A percentile compares a stretch with the other conserved stretches of the same genome.
Evolutionary conservation across 1,284 basidiomycete genomes (phyloP).

Genomic region (Pseudozyma hubeiensis): DNA sequence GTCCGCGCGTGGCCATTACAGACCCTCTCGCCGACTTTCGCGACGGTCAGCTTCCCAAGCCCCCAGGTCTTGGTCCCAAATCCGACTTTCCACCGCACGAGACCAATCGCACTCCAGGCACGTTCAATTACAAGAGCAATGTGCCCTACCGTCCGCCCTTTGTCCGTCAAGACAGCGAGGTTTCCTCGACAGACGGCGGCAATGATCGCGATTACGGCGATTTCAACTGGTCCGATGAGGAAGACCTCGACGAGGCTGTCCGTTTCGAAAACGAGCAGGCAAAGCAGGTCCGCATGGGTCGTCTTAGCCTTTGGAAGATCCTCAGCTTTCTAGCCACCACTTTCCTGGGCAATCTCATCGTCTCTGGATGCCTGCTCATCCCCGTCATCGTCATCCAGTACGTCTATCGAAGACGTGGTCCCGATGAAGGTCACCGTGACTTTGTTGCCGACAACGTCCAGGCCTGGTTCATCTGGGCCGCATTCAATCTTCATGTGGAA

Average conservation of each 20-base stretch:
- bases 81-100: conserved; percentile 57
- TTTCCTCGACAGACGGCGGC: conserved; percentile 54
- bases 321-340: conserved; percentile 56
- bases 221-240: conserved; percentile 65
- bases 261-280: conserved; percentile 54
- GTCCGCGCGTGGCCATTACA: conserved; percentile 56
- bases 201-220: conserved; percentile 55
- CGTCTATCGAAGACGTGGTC: conserved; percentile 47
- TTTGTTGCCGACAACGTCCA: conserved; percentile 64
- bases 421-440: conserved; percentile 42
- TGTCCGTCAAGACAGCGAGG: conserved; percentile 46
- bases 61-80: conserved; percentile 51
- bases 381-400: conserved; percentile 63
- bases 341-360: conserved; percentile 64
- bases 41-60: conserved; percentile 49
- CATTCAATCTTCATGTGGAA: conserved; percentile 62
- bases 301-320: conserved; percentile 56
- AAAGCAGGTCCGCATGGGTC: conserved; percentile 49
- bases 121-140: conserved; percentile 35
- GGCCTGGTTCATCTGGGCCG: conserved; percentile 67
- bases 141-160: conserved; percentile 36
- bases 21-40: conserved; percentile 63
- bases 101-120: conserved; percentile 35
- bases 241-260: conserved; percentile 56
- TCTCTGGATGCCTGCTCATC: conserved; percentile 51